Evolutionary conservation across 495 filamentous ascomycete species (phyloP).

Genomic region (Pyronema domesticum): DNA sequence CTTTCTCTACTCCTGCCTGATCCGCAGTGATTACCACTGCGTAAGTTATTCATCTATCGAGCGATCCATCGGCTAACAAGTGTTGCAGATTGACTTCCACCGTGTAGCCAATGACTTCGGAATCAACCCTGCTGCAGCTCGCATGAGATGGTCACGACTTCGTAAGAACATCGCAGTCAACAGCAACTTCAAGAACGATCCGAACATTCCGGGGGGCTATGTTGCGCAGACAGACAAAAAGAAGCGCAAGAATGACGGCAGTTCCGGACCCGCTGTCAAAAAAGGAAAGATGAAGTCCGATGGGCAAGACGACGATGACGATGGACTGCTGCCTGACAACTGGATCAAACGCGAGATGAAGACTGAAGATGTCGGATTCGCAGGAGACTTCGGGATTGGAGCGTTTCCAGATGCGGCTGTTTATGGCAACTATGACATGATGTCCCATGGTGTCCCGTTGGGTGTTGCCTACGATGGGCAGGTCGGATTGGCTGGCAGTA

Average conservation of each 20-base stretch:
- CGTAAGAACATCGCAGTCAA: constrained; percentile 14
- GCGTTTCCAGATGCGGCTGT: background rate
- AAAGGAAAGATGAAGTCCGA: constrained; percentile 1
- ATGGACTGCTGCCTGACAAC: background rate
- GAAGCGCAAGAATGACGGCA: background rate
- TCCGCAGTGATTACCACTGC: constrained; percentile 20
- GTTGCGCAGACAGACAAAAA: background rate
- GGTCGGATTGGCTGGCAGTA: background rate
- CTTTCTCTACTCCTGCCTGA: constrained; percentile 18
- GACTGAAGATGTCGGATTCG: background rate
- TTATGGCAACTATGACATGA: background rate
- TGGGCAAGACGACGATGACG: background rate
- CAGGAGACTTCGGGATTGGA: background rate
- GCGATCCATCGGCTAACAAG: background rate
- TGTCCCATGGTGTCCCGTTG: background rate
- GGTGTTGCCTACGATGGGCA: background rate
- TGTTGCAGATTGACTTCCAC: constrained; percentile 17
- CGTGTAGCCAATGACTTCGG: constrained; percentile 20
- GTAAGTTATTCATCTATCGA: constrained; percentile 1
- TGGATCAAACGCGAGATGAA: background rate
- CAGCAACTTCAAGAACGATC: constrained; percentile 4
- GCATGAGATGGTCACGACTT: constrained; percentile 22
- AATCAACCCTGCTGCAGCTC: constrained; percentile 21
- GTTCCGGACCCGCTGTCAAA: background rate
- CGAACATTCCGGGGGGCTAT: background rate